Base-by-base conservation (phyloP, 163 green algal genomes). In the Chlamydomonas reinhardtii region DNA sequence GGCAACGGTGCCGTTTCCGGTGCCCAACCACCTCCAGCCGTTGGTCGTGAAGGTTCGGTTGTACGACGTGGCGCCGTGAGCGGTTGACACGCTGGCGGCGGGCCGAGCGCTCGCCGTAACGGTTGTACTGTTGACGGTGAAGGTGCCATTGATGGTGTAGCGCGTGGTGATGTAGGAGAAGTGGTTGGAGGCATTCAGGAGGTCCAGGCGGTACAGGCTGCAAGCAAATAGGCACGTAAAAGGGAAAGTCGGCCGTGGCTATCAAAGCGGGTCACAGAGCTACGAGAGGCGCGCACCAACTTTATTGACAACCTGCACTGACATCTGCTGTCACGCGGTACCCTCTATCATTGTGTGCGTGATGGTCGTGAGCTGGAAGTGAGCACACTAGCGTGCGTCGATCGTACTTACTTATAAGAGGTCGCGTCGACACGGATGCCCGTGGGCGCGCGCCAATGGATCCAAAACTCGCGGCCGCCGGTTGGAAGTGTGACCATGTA, bases 1-100 rank as follows among this genome's bases (percentile, higher is more conserved):
- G 16, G n/a, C 1, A 0, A 64, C 43, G 14, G 20, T 37, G 27
- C 9, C 39, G 25, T 22, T 65, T n/a, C n/a, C n/a, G n/a, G n/a
- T n/a, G 29, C 22, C 27, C 29, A 32, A 24, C 68, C 83, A 90
- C 29, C 54, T 66, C 86, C 89, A 88, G 25, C n/a, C 62, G 48
- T 86, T 75, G 0, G 85, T 73, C 1, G 65, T 52, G 14, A 90
- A 64, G 61, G 82, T 88, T 11, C 75, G 80, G 73, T 89, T 88
- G 88, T 92, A 92, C 59, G 79, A 77, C 4, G 74, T 34, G 0
- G 73, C 27, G 4, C 81, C 90, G 27, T 87, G 76, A 31, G n/a
- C 27, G 12, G 48, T 22, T 37, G 27, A 35, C 2, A 43, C 8
- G 16, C 11, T 24, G 16, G 39, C 27, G 22, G 24, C 8, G 3